A percentile compares a stretch with the other conserved stretches of the same genome.
Evolutionary conservation across 23 red algal species (phyloP).

Genomic region (Gracilaria gracilis): DNA sequence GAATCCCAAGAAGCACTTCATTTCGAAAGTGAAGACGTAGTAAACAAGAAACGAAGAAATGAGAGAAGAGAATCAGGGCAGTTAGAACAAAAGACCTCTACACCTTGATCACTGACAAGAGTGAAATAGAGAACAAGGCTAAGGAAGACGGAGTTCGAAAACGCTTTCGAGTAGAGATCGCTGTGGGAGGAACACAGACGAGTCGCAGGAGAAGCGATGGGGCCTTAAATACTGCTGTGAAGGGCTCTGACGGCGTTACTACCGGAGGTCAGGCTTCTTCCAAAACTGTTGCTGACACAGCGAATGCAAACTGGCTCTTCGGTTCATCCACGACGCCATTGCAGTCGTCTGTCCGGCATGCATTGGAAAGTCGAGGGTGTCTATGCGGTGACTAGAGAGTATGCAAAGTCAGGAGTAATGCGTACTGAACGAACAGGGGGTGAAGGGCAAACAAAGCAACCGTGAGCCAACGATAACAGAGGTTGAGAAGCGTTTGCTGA

Average conservation of each 20-base stretch:
- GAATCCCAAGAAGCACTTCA: background rate
- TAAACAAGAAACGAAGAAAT: background rate
- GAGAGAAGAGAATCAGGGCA: background rate
- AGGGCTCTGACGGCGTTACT: background rate
- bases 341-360: background rate
- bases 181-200: background rate
- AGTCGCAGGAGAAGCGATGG: background rate
- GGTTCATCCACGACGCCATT: constrained; percentile 20
- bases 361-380: background rate
- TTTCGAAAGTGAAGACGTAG: background rate
- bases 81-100: background rate
- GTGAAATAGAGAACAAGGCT: background rate
- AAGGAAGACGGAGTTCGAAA: background rate
- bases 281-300: constrained; percentile 8
- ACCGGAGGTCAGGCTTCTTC: background rate
- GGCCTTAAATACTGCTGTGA: background rate
- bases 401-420: background rate
- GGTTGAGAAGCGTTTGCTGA: background rate
- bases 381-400: background rate
- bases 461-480: background rate
- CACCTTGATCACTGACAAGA: background rate
- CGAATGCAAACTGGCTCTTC: background rate
- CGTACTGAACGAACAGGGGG: too few relatives aligned
- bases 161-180: background rate
- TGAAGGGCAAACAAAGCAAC: too few relatives aligned